Evolutionary conservation across 352 stramenopile genomes (phyloP), one percentile per base, ranked within the genome.

Genomic region (Blastocystis sp.): DNA sequence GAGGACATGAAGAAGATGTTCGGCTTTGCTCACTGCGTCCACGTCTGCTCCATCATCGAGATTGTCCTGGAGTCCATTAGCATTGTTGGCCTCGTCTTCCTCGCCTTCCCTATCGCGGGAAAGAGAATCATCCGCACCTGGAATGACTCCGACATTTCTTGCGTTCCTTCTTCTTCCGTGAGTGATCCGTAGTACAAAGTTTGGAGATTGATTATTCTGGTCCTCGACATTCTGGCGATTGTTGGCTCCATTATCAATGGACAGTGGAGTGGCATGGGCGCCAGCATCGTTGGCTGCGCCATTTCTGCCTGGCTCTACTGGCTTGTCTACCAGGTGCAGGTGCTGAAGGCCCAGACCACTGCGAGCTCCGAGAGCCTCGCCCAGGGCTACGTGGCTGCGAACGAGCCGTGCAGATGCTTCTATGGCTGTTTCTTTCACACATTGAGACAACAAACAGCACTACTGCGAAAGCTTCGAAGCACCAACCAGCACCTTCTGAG

Each of bases 401-500:
- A 23, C 23, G 64, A 14, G 21, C 64, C 64, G 21, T 71, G 64
- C 38, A 23, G 23, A 9, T 71, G 64, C 9, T 71, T 71, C 64
- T 71, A 41, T 9, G 21, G 19, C 38, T 14, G 21, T 71, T 71
- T 38, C 45, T 71, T 3, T 23, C 17, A 71, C 1, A 23, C 19
- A 71, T 65, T 38, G 60, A 5, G 19, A 71, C 10, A 80, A 67
- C 52, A 80, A 80, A 80, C 53, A 80, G 52, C 70, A 23, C 10
- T 88, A 79, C 28, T 56, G 45, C 62, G 78, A 48, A 28, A 88
- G 45, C 45, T 88, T 88, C 61, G 67, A 79, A 28, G 78, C 67
- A 62, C 64, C 78, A 41, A 79, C 45, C 34, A 88, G 62, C 64
- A 79, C 43, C 48, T 88, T 88, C 52, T 78, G 60, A 4, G 78